Base-by-base conservation (phyloP, 257 asterid species). In the Schizonepeta tenuifolia region DNA sequence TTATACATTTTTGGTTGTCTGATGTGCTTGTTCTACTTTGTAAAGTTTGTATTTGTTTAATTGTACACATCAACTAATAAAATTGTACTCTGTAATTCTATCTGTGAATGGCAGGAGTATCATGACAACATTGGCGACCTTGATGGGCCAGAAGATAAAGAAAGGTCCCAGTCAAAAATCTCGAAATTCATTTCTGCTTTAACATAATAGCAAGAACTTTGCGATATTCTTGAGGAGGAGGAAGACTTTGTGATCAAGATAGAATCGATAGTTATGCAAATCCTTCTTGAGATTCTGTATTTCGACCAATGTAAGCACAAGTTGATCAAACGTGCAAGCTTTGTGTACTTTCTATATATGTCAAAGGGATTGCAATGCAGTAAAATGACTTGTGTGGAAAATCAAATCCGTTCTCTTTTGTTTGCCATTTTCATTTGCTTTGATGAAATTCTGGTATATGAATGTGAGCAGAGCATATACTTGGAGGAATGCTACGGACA, bases 61-160 rank as follows among this genome's bases (percentile, higher is more conserved):
- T 3, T 28, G 5, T 9, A 15, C 36, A 3, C 47, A 64, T 63
- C 18, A 67, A 36, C 11, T 15, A 9, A 5, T 43, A 5, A 6
- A 0, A 50, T 22, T 65, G 28, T 44, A 35, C 6, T 22, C 28
- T 18, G 26, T 31, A 43, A 31, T 40, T 56, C 36, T 65, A 24
- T 75, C 58, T 67, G 55, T 67, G 62, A 56, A 68, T 67, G 28
- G 17, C 88, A 91, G 97, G 98, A 95, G 82, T 95, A 90, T 76
- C 96, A 90, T 22, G 96, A 90, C 87, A 84, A 90, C 67, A 90
- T 92, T 18, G 99, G 99, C 14, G 99, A 95, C 80, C 89, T 92
- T 67, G 97, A 87, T 40, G 99, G 99, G 11, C 98, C 98, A 22
- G 99, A 95, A 80, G 98, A 95, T 94, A 95, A 82, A 78, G 99